Conservation (phyloP, 2,329 filamentous ascomycete genomes). For the Colletotrichum limetticola region DNA sequence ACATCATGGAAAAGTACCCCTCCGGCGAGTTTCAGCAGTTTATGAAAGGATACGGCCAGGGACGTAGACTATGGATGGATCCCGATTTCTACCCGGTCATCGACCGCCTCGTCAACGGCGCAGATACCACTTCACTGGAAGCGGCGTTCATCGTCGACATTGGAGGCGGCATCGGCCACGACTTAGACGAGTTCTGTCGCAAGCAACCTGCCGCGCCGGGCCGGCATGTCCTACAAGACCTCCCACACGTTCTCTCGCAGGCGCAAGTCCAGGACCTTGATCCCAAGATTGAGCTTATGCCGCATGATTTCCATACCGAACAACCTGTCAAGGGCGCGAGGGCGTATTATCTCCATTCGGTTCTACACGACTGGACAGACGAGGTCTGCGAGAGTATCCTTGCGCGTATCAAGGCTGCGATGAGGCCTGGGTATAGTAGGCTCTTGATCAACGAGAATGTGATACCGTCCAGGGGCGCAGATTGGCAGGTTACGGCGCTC, state of each 20-base stretch:
- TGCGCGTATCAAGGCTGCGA: conserved; percentile 30
- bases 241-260: conserved; percentile 38
- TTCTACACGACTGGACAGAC: conserved; percentile 36
- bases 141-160: conserved; percentile 37
- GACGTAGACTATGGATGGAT: conserved; percentile 31
- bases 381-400: conserved; percentile 34
- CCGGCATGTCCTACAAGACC: conserved; percentile 40
- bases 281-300: conserved; percentile 38
- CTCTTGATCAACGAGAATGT: conserved; percentile 36
- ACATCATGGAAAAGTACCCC: conserved; percentile 20
- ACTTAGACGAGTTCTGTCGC: conserved; percentile 38
- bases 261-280: conserved; percentile 37
- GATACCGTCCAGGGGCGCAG: conserved; percentile 25
- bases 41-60: conserved; percentile 20
- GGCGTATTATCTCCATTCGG: conserved; percentile 35
- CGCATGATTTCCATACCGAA: conserved; percentile 41
- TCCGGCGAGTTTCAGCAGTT: conserved; percentile 10
- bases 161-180: conserved; percentile 41
- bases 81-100: conserved; percentile 37
- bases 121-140: neutral
- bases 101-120: conserved; percentile 40
- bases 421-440: conserved; percentile 34
- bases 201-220: conserved; percentile 36
- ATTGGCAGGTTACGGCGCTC: conserved; percentile 26
- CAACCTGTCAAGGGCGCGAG: conserved; percentile 18